These are phyloP conservation scores for Tephrocybe sp. DNA, from an alignment of 768 basidiomycete genomes.

Conservation along the genomic window DNA sequence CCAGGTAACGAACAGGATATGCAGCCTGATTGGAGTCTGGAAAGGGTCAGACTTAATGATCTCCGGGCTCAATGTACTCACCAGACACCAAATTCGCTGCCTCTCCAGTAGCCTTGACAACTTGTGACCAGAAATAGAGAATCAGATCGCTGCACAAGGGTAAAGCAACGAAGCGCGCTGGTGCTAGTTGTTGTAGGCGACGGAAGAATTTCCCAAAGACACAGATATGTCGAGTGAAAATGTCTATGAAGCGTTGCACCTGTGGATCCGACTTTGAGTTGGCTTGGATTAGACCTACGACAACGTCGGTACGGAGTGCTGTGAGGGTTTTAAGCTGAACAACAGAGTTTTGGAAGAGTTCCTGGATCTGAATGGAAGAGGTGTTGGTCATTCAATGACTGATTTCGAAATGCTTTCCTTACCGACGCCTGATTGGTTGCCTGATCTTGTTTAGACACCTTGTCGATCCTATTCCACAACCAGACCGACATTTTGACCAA, in stretches of 20 bases:
- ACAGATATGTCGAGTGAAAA: slow-evolving; percentile 67
- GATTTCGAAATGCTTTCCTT: slow-evolving; percentile 18
- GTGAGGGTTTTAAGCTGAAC: slow-evolving; percentile 55
- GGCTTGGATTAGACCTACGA: slow-evolving; percentile 40
- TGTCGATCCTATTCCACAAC: slow-evolving; percentile 62
- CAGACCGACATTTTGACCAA: slow-evolving; percentile 69
- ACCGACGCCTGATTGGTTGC: slow-evolving; percentile 56
- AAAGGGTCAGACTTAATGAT: not conserved
- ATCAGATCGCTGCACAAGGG: slow-evolving; percentile 67
- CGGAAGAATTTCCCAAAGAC: slow-evolving; percentile 82
- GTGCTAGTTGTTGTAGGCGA: slow-evolving; percentile 63
- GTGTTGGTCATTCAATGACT: slow-evolving; percentile 5
- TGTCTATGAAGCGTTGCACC: slow-evolving; percentile 45
- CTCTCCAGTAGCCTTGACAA: slow-evolving; percentile 66
- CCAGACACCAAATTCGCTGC: slow-evolving; percentile 57
- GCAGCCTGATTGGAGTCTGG: slow-evolving; percentile 62
- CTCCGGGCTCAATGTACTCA: slow-evolving; percentile 24
- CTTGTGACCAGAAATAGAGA: slow-evolving; percentile 80
- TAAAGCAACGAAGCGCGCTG: slow-evolving; percentile 58
- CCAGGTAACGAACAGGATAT: slow-evolving; percentile 78
- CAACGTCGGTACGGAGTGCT: slow-evolving; percentile 55
- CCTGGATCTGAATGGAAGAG: slow-evolving; percentile 57
- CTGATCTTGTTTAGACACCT: slow-evolving; percentile 40
- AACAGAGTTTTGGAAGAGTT: slow-evolving; percentile 61
- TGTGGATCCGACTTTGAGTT: slow-evolving; percentile 28